phyloP scores from a whole-genome alignment of 1,284 basidiomycete genomes.

The Cryptococcus sp. region DNA sequence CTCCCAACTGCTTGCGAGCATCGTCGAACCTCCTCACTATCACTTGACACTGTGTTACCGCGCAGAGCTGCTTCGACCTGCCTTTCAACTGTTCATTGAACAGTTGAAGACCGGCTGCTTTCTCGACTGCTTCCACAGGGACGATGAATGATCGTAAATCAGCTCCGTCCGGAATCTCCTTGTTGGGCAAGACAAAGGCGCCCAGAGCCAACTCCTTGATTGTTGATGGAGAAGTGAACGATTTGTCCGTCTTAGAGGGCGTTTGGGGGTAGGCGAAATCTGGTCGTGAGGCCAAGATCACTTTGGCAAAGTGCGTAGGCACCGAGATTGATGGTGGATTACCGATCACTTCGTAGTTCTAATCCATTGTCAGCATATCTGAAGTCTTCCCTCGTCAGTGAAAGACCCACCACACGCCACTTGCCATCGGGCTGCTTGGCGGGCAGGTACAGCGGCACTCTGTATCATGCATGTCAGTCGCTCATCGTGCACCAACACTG shows the following conservation, averaged over 20 bases:
- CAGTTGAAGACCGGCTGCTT: conserved; percentile 81
- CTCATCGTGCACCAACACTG: background rate
- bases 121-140: conserved; percentile 83
- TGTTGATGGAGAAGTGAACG: conserved; percentile 35
- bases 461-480: conserved; percentile 10
- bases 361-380: conserved; percentile 1
- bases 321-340: conserved; percentile 85
- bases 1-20: conserved; percentile 62
- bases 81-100: conserved; percentile 83
- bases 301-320: conserved; percentile 98
- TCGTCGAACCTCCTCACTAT: conserved; percentile 85
- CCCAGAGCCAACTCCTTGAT: conserved; percentile 76
- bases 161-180: conserved; percentile 79
- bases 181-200: conserved; percentile 93
- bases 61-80: conserved; percentile 83
- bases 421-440: conserved; percentile 81
- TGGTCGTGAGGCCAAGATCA: conserved; percentile 77
- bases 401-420: conserved; percentile 78
- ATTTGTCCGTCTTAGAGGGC: conserved; percentile 25
- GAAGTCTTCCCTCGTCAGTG: background rate
- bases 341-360: conserved; percentile 94
- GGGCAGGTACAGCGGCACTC: conserved; percentile 92
- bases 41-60: conserved; percentile 79
- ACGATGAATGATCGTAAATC: conserved; percentile 76
- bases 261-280: conserved; percentile 71